These are phyloP conservation scores for Solanum chilense DNA, from an alignment of 257 asterid species.

Conservation along the genomic window DNA sequence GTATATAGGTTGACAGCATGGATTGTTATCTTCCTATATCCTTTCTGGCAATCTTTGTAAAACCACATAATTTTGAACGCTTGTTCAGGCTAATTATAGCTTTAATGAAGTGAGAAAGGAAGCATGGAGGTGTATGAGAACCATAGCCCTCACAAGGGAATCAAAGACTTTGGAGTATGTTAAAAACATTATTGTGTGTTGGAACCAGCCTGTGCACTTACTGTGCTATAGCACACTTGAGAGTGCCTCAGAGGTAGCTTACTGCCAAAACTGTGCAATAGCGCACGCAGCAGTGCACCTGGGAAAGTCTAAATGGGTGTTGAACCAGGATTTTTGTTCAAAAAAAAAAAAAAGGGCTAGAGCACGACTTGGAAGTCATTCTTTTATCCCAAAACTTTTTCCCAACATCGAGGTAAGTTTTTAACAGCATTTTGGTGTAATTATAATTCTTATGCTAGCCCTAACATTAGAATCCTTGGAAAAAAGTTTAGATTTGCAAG, in stretches of 20 bases:
- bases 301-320: neutral
- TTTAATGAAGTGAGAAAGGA: neutral
- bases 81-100: neutral
- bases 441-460: neutral
- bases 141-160: neutral
- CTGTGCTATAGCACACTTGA: neutral
- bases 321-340: neutral
- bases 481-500: neutral
- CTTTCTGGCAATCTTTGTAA: neutral
- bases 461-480: neutral
- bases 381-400: neutral
- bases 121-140: neutral
- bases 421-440: neutral
- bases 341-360: neutral
- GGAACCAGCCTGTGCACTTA: neutral
- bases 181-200: neutral
- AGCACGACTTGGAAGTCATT: neutral
- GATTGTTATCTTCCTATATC: neutral
- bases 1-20: neutral
- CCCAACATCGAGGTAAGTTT: neutral
- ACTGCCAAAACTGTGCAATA: neutral
- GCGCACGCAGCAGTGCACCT: neutral
- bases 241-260: neutral
- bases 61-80: neutral
- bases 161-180: neutral